Evolutionary conservation across 768 basidiomycete species (phyloP).

Genomic region (Kwoniella dendrophila): DNA sequence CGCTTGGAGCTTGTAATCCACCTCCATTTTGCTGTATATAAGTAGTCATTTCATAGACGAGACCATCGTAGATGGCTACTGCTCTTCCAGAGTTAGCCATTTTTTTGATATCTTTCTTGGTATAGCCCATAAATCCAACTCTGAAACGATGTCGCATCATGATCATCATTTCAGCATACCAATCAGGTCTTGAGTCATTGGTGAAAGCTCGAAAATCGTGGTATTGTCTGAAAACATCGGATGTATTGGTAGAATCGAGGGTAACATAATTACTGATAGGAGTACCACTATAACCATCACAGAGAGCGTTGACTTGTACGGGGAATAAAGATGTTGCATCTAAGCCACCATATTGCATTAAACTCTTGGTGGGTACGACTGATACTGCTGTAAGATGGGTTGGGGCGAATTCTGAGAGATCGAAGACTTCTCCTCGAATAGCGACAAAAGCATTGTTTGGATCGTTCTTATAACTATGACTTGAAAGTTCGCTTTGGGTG

Average conservation of each 20-base stretch:
- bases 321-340: constrained; percentile 81
- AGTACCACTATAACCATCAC: constrained; percentile 77
- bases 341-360: constrained; percentile 81
- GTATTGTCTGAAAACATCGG: constrained; percentile 73
- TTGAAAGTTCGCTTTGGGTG: constrained; percentile 71
- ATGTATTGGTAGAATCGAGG: constrained; percentile 70
- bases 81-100: constrained; percentile 64
- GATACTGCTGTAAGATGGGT: constrained; percentile 70
- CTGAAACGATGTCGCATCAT: constrained; percentile 86
- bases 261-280: constrained; percentile 78
- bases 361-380: constrained; percentile 72
- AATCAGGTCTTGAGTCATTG: constrained; percentile 90
- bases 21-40: constrained; percentile 75
- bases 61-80: constrained; percentile 80
- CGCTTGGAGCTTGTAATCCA: constrained; percentile 45
- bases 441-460: constrained; percentile 78
- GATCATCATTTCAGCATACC: constrained; percentile 96
- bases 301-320: constrained; percentile 92
- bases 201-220: constrained; percentile 89
- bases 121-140: constrained; percentile 83
- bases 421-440: constrained; percentile 87
- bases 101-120: constrained; percentile 71
- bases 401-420: constrained; percentile 68
- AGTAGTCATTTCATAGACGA: constrained; percentile 82
- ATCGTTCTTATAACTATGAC: constrained; percentile 66